Evolutionary conservation across 768 basidiomycete genomes (phyloP).

Genomic region (Suillus weaverae): DNA sequence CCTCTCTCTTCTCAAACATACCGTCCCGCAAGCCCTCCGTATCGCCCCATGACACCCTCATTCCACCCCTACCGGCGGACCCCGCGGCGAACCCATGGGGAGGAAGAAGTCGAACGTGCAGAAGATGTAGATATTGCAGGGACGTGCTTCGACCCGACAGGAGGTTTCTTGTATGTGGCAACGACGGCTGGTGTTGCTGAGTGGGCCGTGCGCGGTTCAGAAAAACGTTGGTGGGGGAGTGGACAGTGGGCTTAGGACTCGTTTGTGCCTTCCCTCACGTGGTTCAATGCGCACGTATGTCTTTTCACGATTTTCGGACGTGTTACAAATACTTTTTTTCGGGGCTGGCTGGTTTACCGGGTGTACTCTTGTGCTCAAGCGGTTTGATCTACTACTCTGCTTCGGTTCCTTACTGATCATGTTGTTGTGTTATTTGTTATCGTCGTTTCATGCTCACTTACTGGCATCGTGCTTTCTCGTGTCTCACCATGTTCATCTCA

Average conservation of each 20-base stretch:
- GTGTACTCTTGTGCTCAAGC: background rate
- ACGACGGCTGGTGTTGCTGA: constrained; percentile 68
- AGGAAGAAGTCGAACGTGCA: background rate
- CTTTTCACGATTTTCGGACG: background rate
- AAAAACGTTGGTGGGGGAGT: constrained; percentile 72
- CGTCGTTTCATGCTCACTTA: background rate
- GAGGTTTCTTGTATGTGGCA: constrained; percentile 68
- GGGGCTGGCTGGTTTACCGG: background rate
- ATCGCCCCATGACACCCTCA: background rate
- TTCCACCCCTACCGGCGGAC: constrained; percentile 1
- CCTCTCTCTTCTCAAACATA: constrained; percentile 12
- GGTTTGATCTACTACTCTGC: background rate
- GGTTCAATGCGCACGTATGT: background rate
- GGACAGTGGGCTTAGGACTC: constrained; percentile 37
- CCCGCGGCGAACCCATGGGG: background rate
- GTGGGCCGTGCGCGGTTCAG: constrained; percentile 71
- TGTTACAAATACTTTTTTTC: background rate
- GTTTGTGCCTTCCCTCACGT: background rate
- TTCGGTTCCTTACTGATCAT: background rate
- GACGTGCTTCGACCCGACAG: constrained; percentile 70
- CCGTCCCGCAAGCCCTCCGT: constrained; percentile 13
- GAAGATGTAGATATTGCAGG: constrained; percentile 60
- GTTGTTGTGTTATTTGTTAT: background rate
- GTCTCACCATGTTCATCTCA: background rate
- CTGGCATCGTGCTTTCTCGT: background rate